These are phyloP conservation scores for Musa acuminata DNA, from an alignment of 176 grass and related monocot species.

Conservation along the genomic window DNA sequence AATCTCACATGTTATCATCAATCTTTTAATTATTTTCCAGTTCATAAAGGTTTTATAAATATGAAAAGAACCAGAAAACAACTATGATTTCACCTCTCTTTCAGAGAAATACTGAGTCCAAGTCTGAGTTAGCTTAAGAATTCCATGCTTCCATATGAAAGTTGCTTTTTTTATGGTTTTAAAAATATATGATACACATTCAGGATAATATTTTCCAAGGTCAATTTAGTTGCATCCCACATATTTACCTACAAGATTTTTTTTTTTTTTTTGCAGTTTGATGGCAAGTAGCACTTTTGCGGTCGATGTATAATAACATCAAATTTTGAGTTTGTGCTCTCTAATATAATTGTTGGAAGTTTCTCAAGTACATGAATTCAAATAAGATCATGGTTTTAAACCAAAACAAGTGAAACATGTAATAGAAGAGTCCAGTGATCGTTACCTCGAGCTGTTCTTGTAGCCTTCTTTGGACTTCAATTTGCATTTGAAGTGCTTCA, in stretches of 20 bases:
- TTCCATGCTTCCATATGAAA: neutral
- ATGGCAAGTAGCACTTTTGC: too few species aligned
- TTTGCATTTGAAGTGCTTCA: constrained; percentile 81
- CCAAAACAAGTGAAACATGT: neutral
- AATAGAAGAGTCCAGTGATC: neutral
- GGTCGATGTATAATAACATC: too few species aligned
- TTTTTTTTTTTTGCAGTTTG: neutral
- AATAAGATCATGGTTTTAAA: neutral
- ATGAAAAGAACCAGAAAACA: too few species aligned
- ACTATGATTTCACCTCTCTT: too few species aligned
- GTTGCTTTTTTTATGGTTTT: neutral
- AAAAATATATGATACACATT: neutral
- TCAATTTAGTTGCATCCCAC: neutral
- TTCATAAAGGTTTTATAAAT: too few species aligned
- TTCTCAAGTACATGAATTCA: neutral
- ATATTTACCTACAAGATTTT: neutral
- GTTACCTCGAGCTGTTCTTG: constrained; percentile 89
- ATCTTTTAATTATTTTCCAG: too few species aligned
- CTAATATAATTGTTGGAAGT: neutral
- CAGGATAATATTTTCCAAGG: neutral
- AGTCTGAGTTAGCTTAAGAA: neutral
- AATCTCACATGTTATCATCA: too few species aligned
- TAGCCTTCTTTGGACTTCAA: constrained; percentile 88
- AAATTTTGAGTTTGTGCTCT: neutral
- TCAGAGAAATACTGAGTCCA: too few species aligned